phyloP scores from a whole-genome alignment of 2,329 filamentous ascomycete genomes.

The Dactylonectria estremocensis region DNA sequence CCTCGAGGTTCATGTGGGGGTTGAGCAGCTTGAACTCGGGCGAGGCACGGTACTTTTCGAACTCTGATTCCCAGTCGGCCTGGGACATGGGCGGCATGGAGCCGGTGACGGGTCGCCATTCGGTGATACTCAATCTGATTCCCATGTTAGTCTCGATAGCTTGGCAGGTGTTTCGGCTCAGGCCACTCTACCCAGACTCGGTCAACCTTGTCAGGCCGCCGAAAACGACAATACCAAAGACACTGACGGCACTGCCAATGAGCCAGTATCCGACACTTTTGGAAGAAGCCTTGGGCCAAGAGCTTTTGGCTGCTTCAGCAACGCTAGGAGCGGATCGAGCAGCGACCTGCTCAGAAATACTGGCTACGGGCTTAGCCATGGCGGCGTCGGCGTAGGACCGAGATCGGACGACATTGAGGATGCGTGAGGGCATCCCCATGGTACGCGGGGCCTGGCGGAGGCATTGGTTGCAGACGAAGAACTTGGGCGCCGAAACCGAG shows the following conservation, averaged over 20 bases:
- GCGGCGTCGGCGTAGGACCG: slow-evolving; percentile 56
- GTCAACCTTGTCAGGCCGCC: slow-evolving; percentile 94
- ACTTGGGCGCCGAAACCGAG: slow-evolving; percentile 50
- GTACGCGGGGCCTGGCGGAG: slow-evolving; percentile 53
- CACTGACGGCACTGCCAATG: slow-evolving; percentile 89
- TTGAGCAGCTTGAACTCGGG: slow-evolving; percentile 96
- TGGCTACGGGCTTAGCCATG: slow-evolving; percentile 48
- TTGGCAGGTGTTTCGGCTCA: slow-evolving; percentile 1
- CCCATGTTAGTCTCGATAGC: slow-evolving; percentile 16
- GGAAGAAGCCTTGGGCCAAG: slow-evolving; percentile 75
- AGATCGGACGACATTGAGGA: slow-evolving; percentile 58
- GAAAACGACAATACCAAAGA: slow-evolving; percentile 97
- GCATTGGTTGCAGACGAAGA: slow-evolving; percentile 67
- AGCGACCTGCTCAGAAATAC: slow-evolving; percentile 47
- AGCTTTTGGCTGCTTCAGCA: slow-evolving; percentile 51
- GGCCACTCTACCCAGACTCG: slow-evolving; percentile 85
- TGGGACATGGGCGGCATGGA: slow-evolving; percentile 85
- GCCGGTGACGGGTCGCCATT: slow-evolving; percentile 98
- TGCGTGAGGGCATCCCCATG: slow-evolving; percentile 53
- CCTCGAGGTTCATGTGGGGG: slow-evolving; percentile 89
- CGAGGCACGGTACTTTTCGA: slow-evolving; percentile 90
- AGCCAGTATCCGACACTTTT: slow-evolving; percentile 93
- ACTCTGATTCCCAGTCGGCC: slow-evolving; percentile 92
- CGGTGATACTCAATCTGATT: slow-evolving; percentile 91
- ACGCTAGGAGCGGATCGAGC: slow-evolving; percentile 42